These are phyloP conservation scores for Tulasnella sp. DNA, from an alignment of 768 basidiomycete species.

Conservation along the genomic window DNA sequence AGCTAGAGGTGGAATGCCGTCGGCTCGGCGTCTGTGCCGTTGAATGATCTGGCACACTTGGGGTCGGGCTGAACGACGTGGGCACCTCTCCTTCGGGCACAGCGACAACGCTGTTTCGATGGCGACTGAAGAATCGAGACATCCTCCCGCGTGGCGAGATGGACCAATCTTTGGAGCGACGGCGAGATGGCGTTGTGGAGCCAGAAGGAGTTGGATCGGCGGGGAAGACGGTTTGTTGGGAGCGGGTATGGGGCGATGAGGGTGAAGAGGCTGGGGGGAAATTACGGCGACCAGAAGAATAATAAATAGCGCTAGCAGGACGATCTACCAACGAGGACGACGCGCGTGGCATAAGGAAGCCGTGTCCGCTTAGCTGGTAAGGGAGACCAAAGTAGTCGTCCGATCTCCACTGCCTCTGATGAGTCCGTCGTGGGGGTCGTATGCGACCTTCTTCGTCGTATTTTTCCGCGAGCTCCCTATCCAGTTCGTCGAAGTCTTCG, in stretches of 20 bases:
- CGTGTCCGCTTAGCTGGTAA: background rate
- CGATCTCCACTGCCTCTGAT: conserved; percentile 19
- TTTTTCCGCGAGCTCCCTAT: background rate
- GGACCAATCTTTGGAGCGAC: background rate
- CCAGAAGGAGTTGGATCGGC: conserved; percentile 7
- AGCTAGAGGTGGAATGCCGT: background rate
- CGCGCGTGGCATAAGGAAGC: background rate
- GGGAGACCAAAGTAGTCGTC: background rate
- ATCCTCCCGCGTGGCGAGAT: background rate
- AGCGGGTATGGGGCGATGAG: background rate
- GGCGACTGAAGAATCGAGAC: background rate
- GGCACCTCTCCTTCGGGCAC: conserved; percentile 16
- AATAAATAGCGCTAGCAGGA: background rate
- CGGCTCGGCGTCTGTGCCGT: background rate
- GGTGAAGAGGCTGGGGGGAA: background rate
- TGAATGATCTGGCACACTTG: background rate
- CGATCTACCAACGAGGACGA: background rate
- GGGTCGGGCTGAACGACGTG: background rate
- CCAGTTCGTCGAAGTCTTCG: background rate
- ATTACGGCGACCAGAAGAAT: background rate
- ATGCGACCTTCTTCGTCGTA: conserved; percentile 16
- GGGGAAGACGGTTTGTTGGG: background rate
- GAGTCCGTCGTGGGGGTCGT: conserved; percentile 15
- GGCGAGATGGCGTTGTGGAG: background rate
- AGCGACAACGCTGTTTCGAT: background rate